phyloP scores from a whole-genome alignment of 768 basidiomycete genomes.

The Neoboletus brunneissimus region DNA sequence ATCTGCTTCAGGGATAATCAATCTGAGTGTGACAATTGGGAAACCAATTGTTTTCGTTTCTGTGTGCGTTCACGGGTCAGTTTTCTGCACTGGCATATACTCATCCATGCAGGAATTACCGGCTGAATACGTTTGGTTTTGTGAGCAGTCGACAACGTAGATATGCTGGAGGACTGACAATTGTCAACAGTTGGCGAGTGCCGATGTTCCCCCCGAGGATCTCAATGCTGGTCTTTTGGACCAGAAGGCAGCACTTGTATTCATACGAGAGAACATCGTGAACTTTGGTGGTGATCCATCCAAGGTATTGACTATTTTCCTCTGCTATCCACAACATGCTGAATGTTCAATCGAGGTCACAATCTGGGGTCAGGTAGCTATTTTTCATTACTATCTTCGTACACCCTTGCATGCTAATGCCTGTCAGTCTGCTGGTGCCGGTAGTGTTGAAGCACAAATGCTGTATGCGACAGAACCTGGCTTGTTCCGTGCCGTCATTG shows the following conservation, averaged over 20 bases:
- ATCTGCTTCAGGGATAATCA: conserved; percentile 9
- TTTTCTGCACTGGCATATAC: background rate
- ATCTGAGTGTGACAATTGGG: conserved; percentile 1
- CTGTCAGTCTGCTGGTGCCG: conserved; percentile 17
- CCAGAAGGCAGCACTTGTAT: conserved; percentile 55
- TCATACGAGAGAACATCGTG: conserved; percentile 63
- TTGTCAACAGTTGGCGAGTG: conserved; percentile 43
- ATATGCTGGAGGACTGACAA: conserved; percentile 7
- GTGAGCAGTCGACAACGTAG: background rate
- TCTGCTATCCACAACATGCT: background rate
- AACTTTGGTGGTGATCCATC: conserved; percentile 62
- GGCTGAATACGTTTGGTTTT: conserved; percentile 19
- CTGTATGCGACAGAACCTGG: background rate
- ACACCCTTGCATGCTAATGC: background rate
- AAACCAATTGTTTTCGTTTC: conserved; percentile 21
- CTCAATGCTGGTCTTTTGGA: conserved; percentile 61
- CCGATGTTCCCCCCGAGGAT: conserved; percentile 43
- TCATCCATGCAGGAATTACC: conserved; percentile 12
- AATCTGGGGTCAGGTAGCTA: conserved; percentile 19
- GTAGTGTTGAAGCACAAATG: conserved; percentile 16
- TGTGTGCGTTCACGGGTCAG: background rate
- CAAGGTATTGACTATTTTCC: conserved; percentile 36
- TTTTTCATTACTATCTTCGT: background rate
- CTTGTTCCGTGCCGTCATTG: conserved; percentile 17
- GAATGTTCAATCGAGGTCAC: conserved; percentile 10